These are phyloP conservation scores for Forsythia viridissima DNA, from an alignment of 257 asterid genomes.

Conservation along the genomic window DNA sequence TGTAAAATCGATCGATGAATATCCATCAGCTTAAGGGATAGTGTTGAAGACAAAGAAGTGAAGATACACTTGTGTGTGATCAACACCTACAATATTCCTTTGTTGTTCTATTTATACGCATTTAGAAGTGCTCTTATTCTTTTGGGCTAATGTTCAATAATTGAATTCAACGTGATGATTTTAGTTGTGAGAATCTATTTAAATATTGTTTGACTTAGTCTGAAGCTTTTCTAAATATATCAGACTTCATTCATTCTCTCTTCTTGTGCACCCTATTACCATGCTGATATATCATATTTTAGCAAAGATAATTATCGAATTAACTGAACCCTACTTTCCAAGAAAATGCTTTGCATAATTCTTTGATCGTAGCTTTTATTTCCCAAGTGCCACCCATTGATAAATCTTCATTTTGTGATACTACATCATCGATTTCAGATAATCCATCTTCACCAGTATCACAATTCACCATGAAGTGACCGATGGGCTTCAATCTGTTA, in stretches of 20 bases:
- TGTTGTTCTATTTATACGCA: background rate
- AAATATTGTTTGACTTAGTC: too few relatives aligned
- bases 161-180: background rate
- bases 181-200: too few relatives aligned
- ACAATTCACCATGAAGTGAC: too few relatives aligned
- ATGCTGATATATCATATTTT: too few relatives aligned
- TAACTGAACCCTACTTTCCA: slow-evolving; percentile 46
- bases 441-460: too few relatives aligned
- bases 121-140: background rate
- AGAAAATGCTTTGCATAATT: slow-evolving; percentile 67
- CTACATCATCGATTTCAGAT: too few relatives aligned
- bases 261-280: too few relatives aligned
- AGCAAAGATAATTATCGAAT: background rate
- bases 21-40: background rate
- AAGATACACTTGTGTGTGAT: background rate
- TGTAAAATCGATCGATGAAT: background rate
- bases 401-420: slow-evolving; percentile 23
- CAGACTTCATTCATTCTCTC: too few relatives aligned
- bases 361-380: slow-evolving; percentile 59
- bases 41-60: background rate
- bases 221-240: too few relatives aligned
- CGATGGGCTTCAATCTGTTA: too few relatives aligned
- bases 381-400: slow-evolving; percentile 33
- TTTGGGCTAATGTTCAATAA: background rate
- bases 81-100: background rate